Evolutionary conservation across 768 basidiomycete genomes (phyloP).

Genomic region (Hypholoma fasciculare): DNA sequence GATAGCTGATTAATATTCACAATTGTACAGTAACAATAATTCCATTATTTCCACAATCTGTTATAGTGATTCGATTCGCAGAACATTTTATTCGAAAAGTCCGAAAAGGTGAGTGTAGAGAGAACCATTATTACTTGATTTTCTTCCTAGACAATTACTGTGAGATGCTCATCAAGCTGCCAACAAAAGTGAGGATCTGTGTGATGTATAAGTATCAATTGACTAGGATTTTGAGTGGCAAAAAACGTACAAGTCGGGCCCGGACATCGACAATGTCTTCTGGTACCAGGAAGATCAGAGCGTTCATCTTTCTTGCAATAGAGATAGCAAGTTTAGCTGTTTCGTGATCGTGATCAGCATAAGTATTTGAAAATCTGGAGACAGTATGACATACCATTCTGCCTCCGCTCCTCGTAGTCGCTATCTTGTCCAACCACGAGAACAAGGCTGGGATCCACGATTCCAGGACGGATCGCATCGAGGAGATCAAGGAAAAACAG

Average conservation of each 20-base stretch:
- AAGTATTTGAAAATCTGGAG: neutral
- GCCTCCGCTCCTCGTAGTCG: constrained; percentile 83
- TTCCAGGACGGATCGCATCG: constrained; percentile 89
- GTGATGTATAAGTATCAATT: neutral
- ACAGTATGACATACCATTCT: constrained; percentile 73
- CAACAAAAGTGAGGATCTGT: constrained; percentile 94
- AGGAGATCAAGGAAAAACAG: constrained; percentile 93
- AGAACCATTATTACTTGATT: neutral
- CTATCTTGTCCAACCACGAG: constrained; percentile 58
- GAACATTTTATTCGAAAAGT: neutral
- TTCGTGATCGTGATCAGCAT: constrained; percentile 9
- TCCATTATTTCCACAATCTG: neutral
- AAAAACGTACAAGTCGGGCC: constrained; percentile 72
- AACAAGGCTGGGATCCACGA: constrained; percentile 88
- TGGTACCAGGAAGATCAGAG: constrained; percentile 93
- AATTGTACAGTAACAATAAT: neutral
- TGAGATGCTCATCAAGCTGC: constrained; percentile 82
- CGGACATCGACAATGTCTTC: constrained; percentile 97
- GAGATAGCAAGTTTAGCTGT: constrained; percentile 96
- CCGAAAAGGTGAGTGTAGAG: neutral
- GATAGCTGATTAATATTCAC: neutral
- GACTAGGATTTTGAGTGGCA: neutral
- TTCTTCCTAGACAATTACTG: constrained; percentile 22
- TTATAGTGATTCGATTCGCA: neutral
- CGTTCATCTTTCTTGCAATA: constrained; percentile 97